Conservation (phyloP, 2,329 filamentous ascomycete genomes). For the Penicillium sp. region DNA sequence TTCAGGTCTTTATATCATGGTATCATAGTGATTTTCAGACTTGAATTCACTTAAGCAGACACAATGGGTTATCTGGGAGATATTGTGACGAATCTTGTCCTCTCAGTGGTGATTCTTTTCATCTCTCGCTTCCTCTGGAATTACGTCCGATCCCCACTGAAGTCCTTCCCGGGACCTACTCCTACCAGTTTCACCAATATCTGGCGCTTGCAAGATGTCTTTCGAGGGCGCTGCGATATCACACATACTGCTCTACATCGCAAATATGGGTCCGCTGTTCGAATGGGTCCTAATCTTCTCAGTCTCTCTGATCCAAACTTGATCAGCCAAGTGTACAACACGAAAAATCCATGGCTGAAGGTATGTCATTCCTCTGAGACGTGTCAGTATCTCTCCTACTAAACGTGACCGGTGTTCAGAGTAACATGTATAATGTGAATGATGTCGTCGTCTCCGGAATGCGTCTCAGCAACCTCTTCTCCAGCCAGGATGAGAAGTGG, state of each 20-base stretch:
- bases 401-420: slow-evolving; percentile 5
- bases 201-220: slow-evolving; percentile 75
- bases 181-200: slow-evolving; percentile 69
- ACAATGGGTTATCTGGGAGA: slow-evolving; percentile 13
- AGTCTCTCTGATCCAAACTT: slow-evolving; percentile 74
- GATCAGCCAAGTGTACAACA: slow-evolving; percentile 74
- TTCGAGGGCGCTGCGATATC: slow-evolving; percentile 64
- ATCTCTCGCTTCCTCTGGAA: slow-evolving; percentile 23
- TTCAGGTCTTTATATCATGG: not conserved
- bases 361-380: slow-evolving; percentile 14
- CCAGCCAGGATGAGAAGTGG: slow-evolving; percentile 36
- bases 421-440: slow-evolving; percentile 26
- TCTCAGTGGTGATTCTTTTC: slow-evolving; percentile 16
- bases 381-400: not conserved
- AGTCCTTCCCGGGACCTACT: slow-evolving; percentile 68
- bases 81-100: slow-evolving; percentile 11
- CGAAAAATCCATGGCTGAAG: slow-evolving; percentile 63
- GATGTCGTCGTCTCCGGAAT: slow-evolving; percentile 36
- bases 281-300: slow-evolving; percentile 72
- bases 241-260: slow-evolving; percentile 70
- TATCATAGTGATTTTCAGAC: not conserved
- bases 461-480: slow-evolving; percentile 44
- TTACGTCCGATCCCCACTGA: slow-evolving; percentile 24
- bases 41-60: not conserved
- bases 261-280: slow-evolving; percentile 72